Evolutionary conservation across 805 yeast species (phyloP), one percentile per base, ranked within the genome.

Genomic region (Schwanniomyces polymorphus): DNA sequence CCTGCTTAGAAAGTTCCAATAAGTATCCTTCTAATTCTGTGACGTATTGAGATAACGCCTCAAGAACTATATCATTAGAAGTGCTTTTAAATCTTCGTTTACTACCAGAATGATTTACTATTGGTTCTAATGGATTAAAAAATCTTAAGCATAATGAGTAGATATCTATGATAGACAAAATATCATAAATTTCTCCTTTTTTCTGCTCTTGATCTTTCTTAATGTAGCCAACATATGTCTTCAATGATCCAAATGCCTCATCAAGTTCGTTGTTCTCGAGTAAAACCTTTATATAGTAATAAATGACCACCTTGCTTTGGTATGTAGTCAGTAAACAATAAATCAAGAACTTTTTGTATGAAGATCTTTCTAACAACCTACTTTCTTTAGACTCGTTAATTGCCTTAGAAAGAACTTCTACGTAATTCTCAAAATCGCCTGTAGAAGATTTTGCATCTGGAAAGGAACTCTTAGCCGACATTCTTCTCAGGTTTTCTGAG

Each of bases 161-260:
- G 7, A 64, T 51, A 39, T 66, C 70, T 18, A 73, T 57, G 23
- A 70, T 58, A 5, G 66, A 50, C 27, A 74, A 52, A 17, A 74
- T 53, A 44, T 74, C 70, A 17, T 57, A 53, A 26, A 67, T 57
- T 12, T 46, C 25, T 4, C 72, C 70, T 8, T 58, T 59, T 37
- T 60, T 53, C 33, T 67, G 72, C 28, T 62, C 60, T 50, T 61
- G 60, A 12, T 69, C 73, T 35, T 63, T 66, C 14, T 64, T 61
- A 8, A 67, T 47, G 51, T 74, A 74, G 17, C 56, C 50, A 7
- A 59, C 53, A 48, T 63, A 73, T 0, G 77, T 71, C 28, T 64
- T 65, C 46, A 72, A 65, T 0, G 76, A 76, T 7, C 74, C 74
- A 43, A 67, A 58, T 0, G 78, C 78, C 50, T 74, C 78, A 47